Conservation (phyloP, 2,329 filamentous ascomycete genomes). For the Alternaria infectoria region DNA sequence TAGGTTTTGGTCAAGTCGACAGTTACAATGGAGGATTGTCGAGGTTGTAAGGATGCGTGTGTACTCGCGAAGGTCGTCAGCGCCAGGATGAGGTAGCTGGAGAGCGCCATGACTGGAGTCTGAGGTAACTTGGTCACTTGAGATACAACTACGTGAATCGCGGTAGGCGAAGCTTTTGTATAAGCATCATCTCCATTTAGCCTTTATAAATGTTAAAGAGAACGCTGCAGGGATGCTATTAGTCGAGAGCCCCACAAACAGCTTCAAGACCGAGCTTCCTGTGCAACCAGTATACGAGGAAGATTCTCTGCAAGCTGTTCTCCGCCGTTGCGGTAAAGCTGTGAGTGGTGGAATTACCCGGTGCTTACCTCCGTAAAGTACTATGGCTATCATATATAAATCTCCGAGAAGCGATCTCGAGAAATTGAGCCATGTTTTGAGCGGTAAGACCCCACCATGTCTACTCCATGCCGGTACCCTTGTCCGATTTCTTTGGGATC, state of each 20-base stretch:
- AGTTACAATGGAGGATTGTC: constrained; percentile 42
- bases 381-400: not conserved
- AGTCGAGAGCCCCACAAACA: not conserved
- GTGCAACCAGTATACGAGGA: not conserved
- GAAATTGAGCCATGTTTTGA: not conserved
- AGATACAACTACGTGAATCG: not conserved
- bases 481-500: not conserved
- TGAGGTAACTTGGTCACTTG: too few species aligned
- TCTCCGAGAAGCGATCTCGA: not conserved
- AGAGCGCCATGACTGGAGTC: constrained; percentile 8
- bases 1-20: constrained; percentile 54
- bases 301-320: not conserved
- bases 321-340: not conserved
- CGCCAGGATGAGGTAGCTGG: constrained; percentile 9
- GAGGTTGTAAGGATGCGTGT: not conserved
- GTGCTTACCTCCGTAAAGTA: not conserved
- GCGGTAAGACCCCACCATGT: not conserved
- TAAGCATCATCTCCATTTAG: not conserved
- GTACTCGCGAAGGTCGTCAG: constrained; percentile 1
- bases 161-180: constrained; percentile 1
- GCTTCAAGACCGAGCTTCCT: not conserved
- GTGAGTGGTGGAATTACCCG: not conserved
- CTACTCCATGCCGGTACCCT: not conserved
- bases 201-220: constrained; percentile 3
- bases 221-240: not conserved